A percentile compares a stretch with the other conserved stretches of the same genome.
Conservation (phyloP, 768 basidiomycete genomes). For the Suillus americanus region DNA sequence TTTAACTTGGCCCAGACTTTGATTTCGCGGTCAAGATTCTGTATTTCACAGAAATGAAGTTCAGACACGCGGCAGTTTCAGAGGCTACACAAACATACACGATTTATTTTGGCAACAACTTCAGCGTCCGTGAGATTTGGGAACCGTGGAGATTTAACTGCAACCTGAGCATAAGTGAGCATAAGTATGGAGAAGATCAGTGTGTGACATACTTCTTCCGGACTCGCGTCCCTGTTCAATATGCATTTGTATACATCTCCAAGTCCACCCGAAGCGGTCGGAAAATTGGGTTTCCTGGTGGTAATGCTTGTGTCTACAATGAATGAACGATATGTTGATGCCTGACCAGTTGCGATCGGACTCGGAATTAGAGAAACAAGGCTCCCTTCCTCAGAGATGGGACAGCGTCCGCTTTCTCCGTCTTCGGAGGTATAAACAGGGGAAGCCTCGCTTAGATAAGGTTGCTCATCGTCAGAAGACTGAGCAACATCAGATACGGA, state of each 20-base stretch:
- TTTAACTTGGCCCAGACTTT: constrained; percentile 20
- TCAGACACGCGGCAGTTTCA: neutral
- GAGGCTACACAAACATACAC: neutral
- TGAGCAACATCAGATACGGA: neutral
- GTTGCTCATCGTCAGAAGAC: neutral
- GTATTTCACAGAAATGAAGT: neutral
- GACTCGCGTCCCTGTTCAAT: neutral
- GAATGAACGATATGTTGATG: neutral
- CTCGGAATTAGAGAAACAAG: neutral
- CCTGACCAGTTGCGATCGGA: neutral
- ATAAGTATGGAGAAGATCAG: neutral
- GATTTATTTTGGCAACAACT: neutral
- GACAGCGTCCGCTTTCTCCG: neutral
- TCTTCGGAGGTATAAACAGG: neutral
- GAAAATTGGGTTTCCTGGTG: neutral
- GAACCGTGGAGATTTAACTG: constrained; percentile 6
- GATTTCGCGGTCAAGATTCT: constrained; percentile 24
- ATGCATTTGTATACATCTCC: constrained; percentile 43
- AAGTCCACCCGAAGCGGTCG: constrained; percentile 35
- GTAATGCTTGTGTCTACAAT: no score
- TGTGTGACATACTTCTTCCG: neutral
- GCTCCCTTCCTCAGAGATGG: neutral
- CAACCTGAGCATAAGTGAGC: constrained; percentile 3
- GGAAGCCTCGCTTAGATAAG: neutral
- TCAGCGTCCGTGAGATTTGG: neutral